phyloP scores from a whole-genome alignment of 352 stramenopile species.

The Phytophthora ohioensis region DNA sequence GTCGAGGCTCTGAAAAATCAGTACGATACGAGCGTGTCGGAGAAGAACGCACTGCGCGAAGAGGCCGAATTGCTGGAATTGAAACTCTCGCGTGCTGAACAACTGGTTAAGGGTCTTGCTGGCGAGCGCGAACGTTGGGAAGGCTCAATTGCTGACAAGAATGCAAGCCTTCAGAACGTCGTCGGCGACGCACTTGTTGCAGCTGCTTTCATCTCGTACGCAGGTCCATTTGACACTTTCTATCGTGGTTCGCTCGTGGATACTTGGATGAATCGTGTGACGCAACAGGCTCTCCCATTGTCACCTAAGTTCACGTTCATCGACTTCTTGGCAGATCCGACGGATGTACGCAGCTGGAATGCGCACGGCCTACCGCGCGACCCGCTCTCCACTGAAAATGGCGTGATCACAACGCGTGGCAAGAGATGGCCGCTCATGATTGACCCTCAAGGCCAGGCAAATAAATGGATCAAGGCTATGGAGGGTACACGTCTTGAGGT shows the following conservation, averaged over 20 bases:
- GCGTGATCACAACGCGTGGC: constrained; percentile 94
- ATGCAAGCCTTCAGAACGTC: constrained; percentile 89
- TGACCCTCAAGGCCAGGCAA: constrained; percentile 95
- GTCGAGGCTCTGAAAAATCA: constrained; percentile 91
- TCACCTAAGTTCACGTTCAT: constrained; percentile 93
- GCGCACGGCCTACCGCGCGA: constrained; percentile 94
- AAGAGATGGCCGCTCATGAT: constrained; percentile 98
- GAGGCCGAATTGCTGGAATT: constrained; percentile 93
- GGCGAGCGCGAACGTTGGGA: constrained; percentile 96
- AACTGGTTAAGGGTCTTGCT: constrained; percentile 94
- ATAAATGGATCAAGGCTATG: constrained; percentile 97
- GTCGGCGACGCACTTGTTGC: constrained; percentile 94
- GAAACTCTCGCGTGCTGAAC: constrained; percentile 94
- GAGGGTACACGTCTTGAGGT: constrained; percentile 90
- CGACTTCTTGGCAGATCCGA: constrained; percentile 93
- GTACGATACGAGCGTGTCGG: constrained; percentile 92
- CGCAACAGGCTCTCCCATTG: constrained; percentile 84
- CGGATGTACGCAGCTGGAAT: constrained; percentile 95
- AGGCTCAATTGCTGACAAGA: constrained; percentile 90
- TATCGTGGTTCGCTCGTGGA: constrained; percentile 89
- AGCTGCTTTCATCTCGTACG: constrained; percentile 96
- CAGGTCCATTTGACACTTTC: constrained; percentile 94
- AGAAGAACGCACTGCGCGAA: constrained; percentile 95
- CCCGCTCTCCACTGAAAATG: constrained; percentile 95
- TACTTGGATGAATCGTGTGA: constrained; percentile 92